These are phyloP conservation scores for Cladophialophora yegresii DNA, from an alignment of 2,329 filamentous ascomycete genomes.

Conservation along the genomic window DNA sequence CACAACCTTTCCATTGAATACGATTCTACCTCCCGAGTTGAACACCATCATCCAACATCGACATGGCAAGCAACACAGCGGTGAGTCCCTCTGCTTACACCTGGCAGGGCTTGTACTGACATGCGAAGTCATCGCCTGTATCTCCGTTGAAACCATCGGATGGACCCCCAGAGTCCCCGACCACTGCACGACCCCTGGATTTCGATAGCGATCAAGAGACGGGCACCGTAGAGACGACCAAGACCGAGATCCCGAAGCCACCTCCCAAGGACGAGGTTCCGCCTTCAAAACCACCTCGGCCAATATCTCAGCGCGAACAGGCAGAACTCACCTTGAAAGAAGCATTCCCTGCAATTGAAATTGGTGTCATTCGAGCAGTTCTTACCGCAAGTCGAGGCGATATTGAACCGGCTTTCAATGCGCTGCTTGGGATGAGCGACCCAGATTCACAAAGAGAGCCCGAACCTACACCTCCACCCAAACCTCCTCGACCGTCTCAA, in stretches of 20 bases:
- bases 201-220: slow-evolving; percentile 60
- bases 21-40: neutral
- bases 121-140: slow-evolving; percentile 32
- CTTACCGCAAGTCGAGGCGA: slow-evolving; percentile 80
- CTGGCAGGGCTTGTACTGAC: slow-evolving; percentile 1
- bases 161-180: slow-evolving; percentile 53
- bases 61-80: slow-evolving; percentile 23
- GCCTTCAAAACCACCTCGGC: slow-evolving; percentile 83
- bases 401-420: slow-evolving; percentile 93
- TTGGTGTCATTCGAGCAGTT: slow-evolving; percentile 80
- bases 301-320: slow-evolving; percentile 77
- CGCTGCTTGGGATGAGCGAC: slow-evolving; percentile 79
- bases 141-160: slow-evolving; percentile 36
- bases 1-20: slow-evolving; percentile 2
- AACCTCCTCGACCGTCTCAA: slow-evolving; percentile 71
- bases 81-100: slow-evolving; percentile 15
- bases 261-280: slow-evolving; percentile 43
- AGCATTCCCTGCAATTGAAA: slow-evolving; percentile 85
- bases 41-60: neutral
- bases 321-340: slow-evolving; percentile 87
- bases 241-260: slow-evolving; percentile 37
- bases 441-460: slow-evolving; percentile 67
- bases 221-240: slow-evolving; percentile 38
- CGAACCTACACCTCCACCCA: slow-evolving; percentile 66
- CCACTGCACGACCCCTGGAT: slow-evolving; percentile 58